Conservation (phyloP, 805 yeast species). For the Candida mattraensis region DNA sequence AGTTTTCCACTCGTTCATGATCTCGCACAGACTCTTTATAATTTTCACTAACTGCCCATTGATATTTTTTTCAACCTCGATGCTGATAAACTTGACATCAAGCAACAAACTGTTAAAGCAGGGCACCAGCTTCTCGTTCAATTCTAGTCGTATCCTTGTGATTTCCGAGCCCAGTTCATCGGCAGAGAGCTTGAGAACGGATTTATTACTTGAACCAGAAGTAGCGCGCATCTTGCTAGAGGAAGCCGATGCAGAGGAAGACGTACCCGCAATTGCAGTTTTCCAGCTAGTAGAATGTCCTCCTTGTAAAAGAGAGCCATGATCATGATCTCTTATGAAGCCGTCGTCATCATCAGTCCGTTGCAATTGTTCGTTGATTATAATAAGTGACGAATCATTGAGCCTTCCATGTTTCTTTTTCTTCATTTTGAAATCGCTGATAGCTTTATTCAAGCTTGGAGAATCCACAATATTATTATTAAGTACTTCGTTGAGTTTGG, state of each 20-base stretch:
- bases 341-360: conserved; percentile 13
- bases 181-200: conserved; percentile 20
- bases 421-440: conserved; percentile 23
- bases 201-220: conserved; percentile 12
- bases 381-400: conserved; percentile 18
- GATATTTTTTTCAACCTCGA: conserved; percentile 42
- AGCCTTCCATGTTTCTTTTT: conserved; percentile 13
- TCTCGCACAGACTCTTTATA: conserved; percentile 11
- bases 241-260: conserved; percentile 17
- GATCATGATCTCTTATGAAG: conserved; percentile 7
- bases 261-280: conserved; percentile 23
- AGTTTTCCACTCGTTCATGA: conserved; percentile 27
- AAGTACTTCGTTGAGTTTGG: conserved; percentile 28
- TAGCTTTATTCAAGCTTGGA: conserved; percentile 35
- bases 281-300: conserved; percentile 19
- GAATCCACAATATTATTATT: conserved; percentile 25
- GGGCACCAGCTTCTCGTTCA: conserved; percentile 45
- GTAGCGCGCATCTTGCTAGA: conserved; percentile 12
- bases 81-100: conserved; percentile 46
- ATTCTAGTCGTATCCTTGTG: conserved; percentile 21
- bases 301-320: conserved; percentile 8
- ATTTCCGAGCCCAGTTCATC: conserved; percentile 25
- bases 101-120: conserved; percentile 42
- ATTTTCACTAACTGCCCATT: conserved; percentile 20
- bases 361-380: conserved; percentile 13